Evolutionary conservation across 805 yeast genomes (phyloP), one percentile per base, ranked within the genome.

Genomic region (Pichia californica): DNA sequence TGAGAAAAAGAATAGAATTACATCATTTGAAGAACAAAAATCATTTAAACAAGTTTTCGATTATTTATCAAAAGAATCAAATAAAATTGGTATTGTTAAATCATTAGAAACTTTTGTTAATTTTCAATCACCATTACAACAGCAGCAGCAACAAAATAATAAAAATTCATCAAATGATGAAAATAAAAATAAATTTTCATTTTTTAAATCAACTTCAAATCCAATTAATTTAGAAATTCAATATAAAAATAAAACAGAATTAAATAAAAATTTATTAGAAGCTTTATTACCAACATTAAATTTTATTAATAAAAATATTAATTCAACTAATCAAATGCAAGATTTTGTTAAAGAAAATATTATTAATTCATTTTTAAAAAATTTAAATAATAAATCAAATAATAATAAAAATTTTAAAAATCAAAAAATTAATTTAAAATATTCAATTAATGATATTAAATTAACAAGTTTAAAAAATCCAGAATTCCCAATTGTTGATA

Each of bases 1-100:
- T 14, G 47, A 46, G 30, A 28, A 32, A 21, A 29, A 27, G 14
- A 39, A 49, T 13, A 52, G 52, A 35, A 46, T 55, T 34, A 49
- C 63, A 3, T 58, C 64, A 0, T 52, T 59, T 33, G 61, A 61
- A 31, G 66, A 62, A 38, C 62, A 59, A 40, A 56, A 60, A 39
- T 58, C 64, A 4, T 62, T 61, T 38, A 53, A 59, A 36, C 53
- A 52, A 34, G 57, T 61, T 3, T 58, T 62, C 16, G 54, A 57
- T 32, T 57, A 59, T 42, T 44, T 62, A 35, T 51, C 54, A 38
- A 52, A 55, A 20, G 46, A 47, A 9, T 29, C 45, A 9, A 47
- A 42, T 31, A 47, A 49, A 33, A 45, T 53, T 0, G 59, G 63
- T 3, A 48, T 59, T 13, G 52, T 61, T 4, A 52, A 55, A 19